Base-by-base conservation (phyloP, 163 green algal genomes). In the Scenedesmus sp. region DNA sequence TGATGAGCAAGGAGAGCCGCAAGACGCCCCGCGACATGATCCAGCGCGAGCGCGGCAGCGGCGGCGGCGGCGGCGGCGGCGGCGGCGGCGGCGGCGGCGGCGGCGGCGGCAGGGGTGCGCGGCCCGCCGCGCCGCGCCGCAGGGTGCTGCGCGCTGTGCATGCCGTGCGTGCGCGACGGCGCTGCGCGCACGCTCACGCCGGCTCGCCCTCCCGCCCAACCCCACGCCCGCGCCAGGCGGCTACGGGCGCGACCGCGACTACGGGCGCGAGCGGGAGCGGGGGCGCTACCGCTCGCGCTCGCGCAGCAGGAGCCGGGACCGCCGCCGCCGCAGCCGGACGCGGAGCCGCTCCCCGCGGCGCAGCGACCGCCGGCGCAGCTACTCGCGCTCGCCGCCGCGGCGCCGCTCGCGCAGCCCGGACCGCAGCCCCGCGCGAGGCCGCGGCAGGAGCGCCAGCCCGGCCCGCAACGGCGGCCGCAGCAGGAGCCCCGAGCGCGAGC, bases 21-120 rank as follows among this genome's bases (percentile, higher is more conserved):
- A 94, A 94, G 78, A 92, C 90, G 3, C 90, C 90, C 0, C 72
- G 82, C 10, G 90, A 94, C 60, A 94, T 94, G 90, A 65, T 90
- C 24, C 63, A 78, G 14, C 62, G 85, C 15, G 86, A 90, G 75
- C 75, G 65, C 29, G 60, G 60, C 9, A 62, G 75, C 33, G 44
- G 60, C 29, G 29, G 69, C 13, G 34, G 48, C 7, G 29, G n/a
- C n/a, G n/a, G n/a, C n/a, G 45, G 33, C 22, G 60, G 42, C 24
- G 57, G 17, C n/a, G 44, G 71, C 6, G 58, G 60, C 15, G 58
- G 71, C 15, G 26, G 60, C 2, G 63, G 66, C 26, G 57, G 62
- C 42, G 24, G 53, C 17, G 70, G 47, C 6, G 42, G 53, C 15
- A 67, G 76, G 53, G 31, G 51, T 77, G 39, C 66, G 57, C 29